phyloP scores from a whole-genome alignment of 169 alveolate genomes.

The Amoebophrya sp. region DNA sequence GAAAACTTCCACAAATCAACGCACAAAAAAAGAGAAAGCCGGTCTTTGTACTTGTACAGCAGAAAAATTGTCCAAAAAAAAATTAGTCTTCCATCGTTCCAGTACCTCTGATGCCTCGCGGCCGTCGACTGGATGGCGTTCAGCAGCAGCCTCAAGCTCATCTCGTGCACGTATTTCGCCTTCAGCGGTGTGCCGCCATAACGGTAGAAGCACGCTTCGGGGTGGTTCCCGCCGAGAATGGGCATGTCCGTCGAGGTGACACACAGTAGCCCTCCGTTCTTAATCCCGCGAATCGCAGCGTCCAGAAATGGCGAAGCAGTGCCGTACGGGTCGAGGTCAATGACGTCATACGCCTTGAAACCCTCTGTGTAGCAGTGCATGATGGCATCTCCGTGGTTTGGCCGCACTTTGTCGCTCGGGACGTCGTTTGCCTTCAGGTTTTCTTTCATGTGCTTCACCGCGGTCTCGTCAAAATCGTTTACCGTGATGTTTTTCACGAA shows the following conservation, averaged over 20 bases:
- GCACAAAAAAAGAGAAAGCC: no score
- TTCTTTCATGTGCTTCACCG: conserved; percentile 65
- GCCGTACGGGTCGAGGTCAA: conserved; percentile 90
- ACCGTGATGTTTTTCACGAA: conserved; percentile 58
- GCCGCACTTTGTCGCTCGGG: conserved; percentile 34
- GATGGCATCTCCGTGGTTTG: conserved; percentile 21
- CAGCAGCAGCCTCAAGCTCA: conserved; percentile 63
- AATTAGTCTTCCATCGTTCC: no score
- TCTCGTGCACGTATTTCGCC: conserved; percentile 75
- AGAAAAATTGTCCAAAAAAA: no score
- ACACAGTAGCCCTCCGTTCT: conserved; percentile 67
- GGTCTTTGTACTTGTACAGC: no score
- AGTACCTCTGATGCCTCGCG: conserved; percentile 56
- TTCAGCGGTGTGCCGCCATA: conserved; percentile 80
- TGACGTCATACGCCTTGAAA: conserved; percentile 56
- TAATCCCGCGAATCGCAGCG: conserved; percentile 67
- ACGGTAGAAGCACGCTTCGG: conserved; percentile 77
- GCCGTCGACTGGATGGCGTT: no score
- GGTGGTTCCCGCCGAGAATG: conserved; percentile 77
- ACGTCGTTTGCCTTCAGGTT: conserved; percentile 67
- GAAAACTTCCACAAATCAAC: no score
- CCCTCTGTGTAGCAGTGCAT: conserved; percentile 22
- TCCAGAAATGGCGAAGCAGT: conserved; percentile 81
- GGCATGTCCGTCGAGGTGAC: conserved; percentile 87
- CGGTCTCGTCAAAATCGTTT: conserved; percentile 77